Evolutionary conservation across 352 stramenopile genomes (phyloP).

Genomic region (Globisporangium megalacanthum): DNA sequence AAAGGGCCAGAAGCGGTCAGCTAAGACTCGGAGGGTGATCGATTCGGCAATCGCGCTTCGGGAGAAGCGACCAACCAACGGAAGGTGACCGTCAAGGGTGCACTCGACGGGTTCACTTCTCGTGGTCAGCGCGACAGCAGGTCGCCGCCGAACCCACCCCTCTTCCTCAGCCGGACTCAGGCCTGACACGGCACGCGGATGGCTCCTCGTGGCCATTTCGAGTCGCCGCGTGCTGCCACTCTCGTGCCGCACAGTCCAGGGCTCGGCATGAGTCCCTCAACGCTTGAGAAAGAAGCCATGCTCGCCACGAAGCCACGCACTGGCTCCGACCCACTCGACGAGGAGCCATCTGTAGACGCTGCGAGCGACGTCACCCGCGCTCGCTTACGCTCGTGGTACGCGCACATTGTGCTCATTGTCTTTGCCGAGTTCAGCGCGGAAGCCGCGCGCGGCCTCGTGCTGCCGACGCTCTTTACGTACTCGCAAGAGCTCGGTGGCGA

Average conservation of each 20-base stretch:
- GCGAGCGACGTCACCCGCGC: background rate
- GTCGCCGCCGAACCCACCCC: no score
- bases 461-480: conserved; percentile 70
- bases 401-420: conserved; percentile 50
- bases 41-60: no score
- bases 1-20: no score
- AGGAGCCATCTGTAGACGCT: background rate
- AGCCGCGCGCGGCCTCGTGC: conserved; percentile 46
- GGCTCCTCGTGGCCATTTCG: background rate
- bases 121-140: no score
- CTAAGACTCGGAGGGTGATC: no score
- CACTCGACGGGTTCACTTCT: no score
- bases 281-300: conserved; percentile 8
- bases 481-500: conserved; percentile 46
- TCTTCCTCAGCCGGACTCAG: no score
- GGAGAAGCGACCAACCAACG: no score
- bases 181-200: background rate
- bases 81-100: no score
- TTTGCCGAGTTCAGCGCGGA: conserved; percentile 58
- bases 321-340: background rate
- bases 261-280: background rate
- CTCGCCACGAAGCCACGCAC: background rate
- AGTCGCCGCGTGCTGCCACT: background rate
- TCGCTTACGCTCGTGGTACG: conserved; percentile 35
- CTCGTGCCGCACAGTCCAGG: background rate